phyloP scores from a whole-genome alignment of 441 rosid genomes.

The Rhodomyrtus psidioides region DNA sequence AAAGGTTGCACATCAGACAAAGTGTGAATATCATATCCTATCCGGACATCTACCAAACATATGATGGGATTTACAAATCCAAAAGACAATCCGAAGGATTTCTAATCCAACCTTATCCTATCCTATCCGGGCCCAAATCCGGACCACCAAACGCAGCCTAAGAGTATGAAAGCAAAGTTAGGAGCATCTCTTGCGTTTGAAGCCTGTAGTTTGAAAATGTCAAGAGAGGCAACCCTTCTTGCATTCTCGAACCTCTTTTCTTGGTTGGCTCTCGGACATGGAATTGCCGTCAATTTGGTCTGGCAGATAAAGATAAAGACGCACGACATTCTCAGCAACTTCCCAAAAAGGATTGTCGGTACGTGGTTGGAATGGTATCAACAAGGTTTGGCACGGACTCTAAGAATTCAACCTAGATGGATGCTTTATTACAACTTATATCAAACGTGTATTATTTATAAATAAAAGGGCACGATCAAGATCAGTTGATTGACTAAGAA shows the following conservation, averaged over 20 bases:
- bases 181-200: not conserved
- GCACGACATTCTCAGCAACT: not conserved
- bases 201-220: not conserved
- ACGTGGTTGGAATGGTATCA: not conserved
- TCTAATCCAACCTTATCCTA: too few relatives aligned
- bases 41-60: too few relatives aligned
- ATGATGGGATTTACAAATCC: too few relatives aligned
- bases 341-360: not conserved
- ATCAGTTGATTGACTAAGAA: not conserved
- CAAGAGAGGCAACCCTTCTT: not conserved
- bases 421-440: not conserved
- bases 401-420: not conserved
- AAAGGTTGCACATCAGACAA: too few relatives aligned
- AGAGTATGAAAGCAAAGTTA: not conserved
- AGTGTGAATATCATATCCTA: too few relatives aligned
- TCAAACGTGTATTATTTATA: not conserved
- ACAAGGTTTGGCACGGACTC: not conserved
- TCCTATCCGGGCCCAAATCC: too few relatives aligned
- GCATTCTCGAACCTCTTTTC: not conserved
- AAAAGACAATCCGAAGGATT: too few relatives aligned
- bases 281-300: not conserved
- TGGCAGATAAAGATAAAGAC: not conserved
- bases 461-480: not conserved
- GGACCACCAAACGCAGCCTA: too few relatives aligned
- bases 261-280: not conserved